These are phyloP conservation scores for Hypomontagnella monticulosa DNA, from an alignment of 495 filamentous ascomycete species.

Conservation along the genomic window DNA sequence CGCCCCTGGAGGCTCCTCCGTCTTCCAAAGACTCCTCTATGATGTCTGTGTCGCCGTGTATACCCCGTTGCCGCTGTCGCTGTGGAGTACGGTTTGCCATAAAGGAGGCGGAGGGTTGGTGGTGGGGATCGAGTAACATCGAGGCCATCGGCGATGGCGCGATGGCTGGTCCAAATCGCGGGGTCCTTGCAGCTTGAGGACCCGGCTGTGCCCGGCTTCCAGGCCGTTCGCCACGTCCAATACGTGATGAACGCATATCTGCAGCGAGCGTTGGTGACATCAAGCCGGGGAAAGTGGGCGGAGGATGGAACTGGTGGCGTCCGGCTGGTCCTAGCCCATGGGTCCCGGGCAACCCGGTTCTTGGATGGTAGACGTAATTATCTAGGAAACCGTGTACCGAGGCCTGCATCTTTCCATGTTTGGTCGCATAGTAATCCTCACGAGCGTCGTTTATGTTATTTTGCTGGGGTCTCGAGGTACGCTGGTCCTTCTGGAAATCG, in stretches of 20 bases:
- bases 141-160: conserved; percentile 71
- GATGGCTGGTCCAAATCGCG: conserved; percentile 47
- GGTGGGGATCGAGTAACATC: conserved; percentile 84
- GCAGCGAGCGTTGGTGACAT: conserved; percentile 68
- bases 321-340: conserved; percentile 56
- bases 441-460: conserved; percentile 67
- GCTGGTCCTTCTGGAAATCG: conserved; percentile 86
- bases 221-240: conserved; percentile 56
- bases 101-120: conserved; percentile 73
- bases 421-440: conserved; percentile 92
- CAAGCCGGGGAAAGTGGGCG: conserved; percentile 77
- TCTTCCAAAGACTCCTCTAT: conserved; percentile 61
- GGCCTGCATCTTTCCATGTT: conserved; percentile 96
- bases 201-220: conserved; percentile 36
- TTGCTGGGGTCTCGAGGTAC: conserved; percentile 57
- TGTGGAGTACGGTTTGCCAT: conserved; percentile 56
- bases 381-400: conserved; percentile 94
- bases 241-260: conserved; percentile 62
- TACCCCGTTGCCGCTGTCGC: conserved; percentile 51
- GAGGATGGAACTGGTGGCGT: conserved; percentile 77
- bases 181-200: conserved; percentile 35
- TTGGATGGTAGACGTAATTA: conserved; percentile 79
- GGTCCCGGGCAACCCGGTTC: conserved; percentile 58
- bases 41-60: conserved; percentile 55
- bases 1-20: conserved; percentile 67